Conservation (phyloP, 805 yeast species). For the Nakazawaea anatomiae region DNA sequence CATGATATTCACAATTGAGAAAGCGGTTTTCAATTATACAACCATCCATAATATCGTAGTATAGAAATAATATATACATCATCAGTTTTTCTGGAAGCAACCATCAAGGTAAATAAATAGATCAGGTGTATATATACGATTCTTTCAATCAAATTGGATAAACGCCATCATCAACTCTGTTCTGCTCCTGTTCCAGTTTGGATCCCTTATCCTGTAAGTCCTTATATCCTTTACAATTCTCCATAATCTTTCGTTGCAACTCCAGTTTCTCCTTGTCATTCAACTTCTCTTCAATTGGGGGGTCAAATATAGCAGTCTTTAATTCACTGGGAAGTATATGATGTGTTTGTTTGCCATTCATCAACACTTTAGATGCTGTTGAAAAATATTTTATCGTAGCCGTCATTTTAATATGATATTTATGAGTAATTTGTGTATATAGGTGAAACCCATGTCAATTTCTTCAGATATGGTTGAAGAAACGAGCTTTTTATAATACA, state of each 20-base stretch:
- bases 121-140: too few species aligned
- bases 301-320: slow-evolving; percentile 4
- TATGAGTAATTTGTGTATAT: too few species aligned
- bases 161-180: slow-evolving; percentile 39
- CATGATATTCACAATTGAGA: neutral
- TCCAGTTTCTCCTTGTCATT: neutral
- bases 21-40: too few species aligned
- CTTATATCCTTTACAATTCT: slow-evolving; percentile 25
- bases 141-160: slow-evolving; percentile 11
- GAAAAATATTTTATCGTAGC: neutral
- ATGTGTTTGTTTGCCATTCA: neutral
- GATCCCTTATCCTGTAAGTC: slow-evolving; percentile 37
- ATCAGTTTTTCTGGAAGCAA: too few species aligned
- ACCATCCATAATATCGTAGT: too few species aligned
- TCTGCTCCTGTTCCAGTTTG: slow-evolving; percentile 36
- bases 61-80: too few species aligned
- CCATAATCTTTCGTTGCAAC: neutral
- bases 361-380: neutral
- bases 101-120: too few species aligned
- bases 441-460: neutral
- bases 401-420: neutral
- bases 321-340: slow-evolving; percentile 2
- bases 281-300: slow-evolving; percentile 7
- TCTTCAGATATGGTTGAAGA: neutral
- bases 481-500: too few species aligned